Evolutionary conservation across 345 rosid genomes (phyloP).

Genomic region (Pistacia atlantica): DNA sequence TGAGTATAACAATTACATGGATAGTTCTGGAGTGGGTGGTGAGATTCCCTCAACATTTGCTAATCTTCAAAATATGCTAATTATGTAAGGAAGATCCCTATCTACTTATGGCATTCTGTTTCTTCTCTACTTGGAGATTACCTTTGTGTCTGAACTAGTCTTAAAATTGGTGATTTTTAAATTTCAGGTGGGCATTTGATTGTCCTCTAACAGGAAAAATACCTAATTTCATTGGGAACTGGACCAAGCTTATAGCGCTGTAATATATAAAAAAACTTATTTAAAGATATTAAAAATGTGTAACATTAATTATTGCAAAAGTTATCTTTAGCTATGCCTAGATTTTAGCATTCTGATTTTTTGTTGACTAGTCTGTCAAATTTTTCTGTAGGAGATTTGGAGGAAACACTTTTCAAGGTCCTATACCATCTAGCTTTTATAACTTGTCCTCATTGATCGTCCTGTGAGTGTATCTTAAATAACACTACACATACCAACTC

Average conservation of each 20-base stretch:
- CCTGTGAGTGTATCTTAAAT: conserved; percentile 33
- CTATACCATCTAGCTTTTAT: conserved; percentile 44
- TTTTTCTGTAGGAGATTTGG: conserved; percentile 55
- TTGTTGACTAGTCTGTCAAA: not conserved
- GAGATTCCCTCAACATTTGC: conserved; percentile 9
- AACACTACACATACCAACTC: too few relatives aligned
- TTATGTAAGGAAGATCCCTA: not conserved
- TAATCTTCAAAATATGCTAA: not conserved
- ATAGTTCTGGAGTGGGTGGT: conserved; percentile 9
- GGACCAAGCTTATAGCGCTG: conserved; percentile 29
- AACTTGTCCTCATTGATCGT: conserved; percentile 24
- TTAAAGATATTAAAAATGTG: too few relatives aligned
- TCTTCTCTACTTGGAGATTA: not conserved
- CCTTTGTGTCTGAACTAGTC: too few relatives aligned
- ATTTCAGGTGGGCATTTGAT: conserved; percentile 39
- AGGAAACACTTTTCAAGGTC: conserved; percentile 45
- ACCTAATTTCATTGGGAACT: conserved; percentile 41
- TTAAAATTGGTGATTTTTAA: not conserved
- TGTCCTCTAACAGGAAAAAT: conserved; percentile 36
- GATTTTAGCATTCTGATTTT: not conserved
- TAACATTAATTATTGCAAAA: too few relatives aligned
- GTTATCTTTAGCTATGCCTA: not conserved
- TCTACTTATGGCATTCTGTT: not conserved
- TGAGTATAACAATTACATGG: conserved; percentile 2
- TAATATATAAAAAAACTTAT: not conserved